Base-by-base conservation (phyloP, 1,139 yeast species). In the Diutina neorugosa region DNA sequence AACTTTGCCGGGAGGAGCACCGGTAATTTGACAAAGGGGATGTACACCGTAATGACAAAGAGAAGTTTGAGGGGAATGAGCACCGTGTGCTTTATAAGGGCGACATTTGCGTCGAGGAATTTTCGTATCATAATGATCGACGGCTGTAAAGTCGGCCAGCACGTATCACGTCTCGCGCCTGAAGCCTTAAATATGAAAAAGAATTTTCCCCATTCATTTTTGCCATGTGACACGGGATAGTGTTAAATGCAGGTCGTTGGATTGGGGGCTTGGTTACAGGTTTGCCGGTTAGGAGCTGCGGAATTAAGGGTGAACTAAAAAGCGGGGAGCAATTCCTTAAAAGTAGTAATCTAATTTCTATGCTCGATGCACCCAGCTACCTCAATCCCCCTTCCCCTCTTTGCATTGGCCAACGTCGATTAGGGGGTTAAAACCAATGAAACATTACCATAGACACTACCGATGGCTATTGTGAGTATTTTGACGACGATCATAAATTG, bases 1-100 rank as follows among this genome's bases (percentile, higher is more conserved):
- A 23, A 27, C 7, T 27, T 27, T 6, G 31, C 40, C n/a, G 50
- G 50, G 6, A 16, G 4, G 23, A 46, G 50, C 21, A 46, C 50
- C 4, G 50, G 50, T 25, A 46, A 18, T 23, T 46, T 46, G 41
- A 46, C 18, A 16, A 46, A 46, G 4, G 50, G 50, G 16, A 46
- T 46, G 50, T 46, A 46, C 23, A 46, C 50, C n/a, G 50, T 46
- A 9, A 46, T 46, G 23, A 46, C 27, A 27, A 46, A 46, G 23
- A 46, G 40, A 34, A 46, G 50, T 16, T 46, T 46, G 11, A 46
- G 18, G 21, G 50, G 50, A 23, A 46, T 46, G 27, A 46, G 40
- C 37, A 46, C 40, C 21, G 23, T 46, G 40, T 46, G 50, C 50
- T 46, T 46, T 11, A 46, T 27, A 14, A 46, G 40, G 40, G 27